These are phyloP conservation scores for Penicillium canescens DNA, from an alignment of 495 filamentous ascomycete genomes.

Conservation along the genomic window DNA sequence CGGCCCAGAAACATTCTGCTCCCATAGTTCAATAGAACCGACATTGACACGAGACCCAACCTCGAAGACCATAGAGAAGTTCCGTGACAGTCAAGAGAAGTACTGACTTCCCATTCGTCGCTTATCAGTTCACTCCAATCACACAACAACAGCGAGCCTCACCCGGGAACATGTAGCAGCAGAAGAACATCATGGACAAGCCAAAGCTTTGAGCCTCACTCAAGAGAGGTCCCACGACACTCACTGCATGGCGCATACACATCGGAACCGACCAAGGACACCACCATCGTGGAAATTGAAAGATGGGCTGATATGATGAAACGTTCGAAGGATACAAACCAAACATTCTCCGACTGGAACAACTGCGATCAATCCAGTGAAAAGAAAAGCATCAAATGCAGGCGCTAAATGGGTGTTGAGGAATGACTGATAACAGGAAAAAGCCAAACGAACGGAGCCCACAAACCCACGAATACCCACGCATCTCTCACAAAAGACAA, in stretches of 20 bases:
- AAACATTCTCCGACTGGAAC: constrained; percentile 6
- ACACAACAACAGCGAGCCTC: constrained; percentile 6
- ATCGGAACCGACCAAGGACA: constrained; percentile 4
- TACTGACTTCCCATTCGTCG: constrained; percentile 39
- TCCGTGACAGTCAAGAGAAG: constrained; percentile 10
- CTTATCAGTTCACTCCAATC: constrained; percentile 14
- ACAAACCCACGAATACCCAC: constrained; percentile 3
- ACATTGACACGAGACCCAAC: constrained; percentile 37
- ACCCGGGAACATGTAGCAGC: constrained; percentile 9
- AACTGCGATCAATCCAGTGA: constrained; percentile 4
- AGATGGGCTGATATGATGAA: constrained; percentile 5
- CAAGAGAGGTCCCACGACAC: constrained; percentile 77
- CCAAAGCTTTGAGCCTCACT: constrained; percentile 95
- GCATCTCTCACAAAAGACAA: constrained; percentile 21
- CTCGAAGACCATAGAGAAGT: constrained; percentile 25
- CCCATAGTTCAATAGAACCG: constrained; percentile 25
- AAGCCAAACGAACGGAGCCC: constrained; percentile 22
- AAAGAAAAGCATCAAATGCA: neutral
- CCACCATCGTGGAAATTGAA: neutral
- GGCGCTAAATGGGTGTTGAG: constrained; percentile 15
- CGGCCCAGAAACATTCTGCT: constrained; percentile 21
- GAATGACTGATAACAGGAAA: constrained; percentile 8
- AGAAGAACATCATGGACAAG: constrained; percentile 65
- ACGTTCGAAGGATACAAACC: constrained; percentile 7
- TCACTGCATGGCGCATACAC: constrained; percentile 12